Conservation (phyloP, 2,329 filamentous ascomycete species). For the Camptophora hylomeconis region DNA sequence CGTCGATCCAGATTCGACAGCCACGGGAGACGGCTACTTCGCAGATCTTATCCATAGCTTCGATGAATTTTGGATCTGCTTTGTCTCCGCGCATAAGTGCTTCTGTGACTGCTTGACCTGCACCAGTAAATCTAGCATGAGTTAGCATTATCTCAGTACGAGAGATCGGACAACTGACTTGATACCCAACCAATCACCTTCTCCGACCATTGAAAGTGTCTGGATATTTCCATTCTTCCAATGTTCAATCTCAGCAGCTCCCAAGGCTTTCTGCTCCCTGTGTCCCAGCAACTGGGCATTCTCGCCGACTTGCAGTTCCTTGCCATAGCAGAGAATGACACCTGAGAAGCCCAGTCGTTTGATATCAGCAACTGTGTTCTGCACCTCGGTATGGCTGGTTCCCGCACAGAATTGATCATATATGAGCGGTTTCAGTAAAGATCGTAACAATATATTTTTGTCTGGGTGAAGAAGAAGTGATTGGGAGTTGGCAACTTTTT, state of each 20-base stretch:
- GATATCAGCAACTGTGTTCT: slow-evolving; percentile 31
- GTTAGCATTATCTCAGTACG: slow-evolving; percentile 2
- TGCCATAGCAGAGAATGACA: slow-evolving; percentile 41
- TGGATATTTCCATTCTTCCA: slow-evolving; percentile 42
- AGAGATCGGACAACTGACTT: slow-evolving; percentile 27
- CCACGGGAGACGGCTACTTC: slow-evolving; percentile 28
- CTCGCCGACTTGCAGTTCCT: slow-evolving; percentile 32
- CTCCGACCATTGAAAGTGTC: slow-evolving; percentile 38
- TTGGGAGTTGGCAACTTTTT: slow-evolving; percentile 31
- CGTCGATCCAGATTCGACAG: slow-evolving; percentile 38
- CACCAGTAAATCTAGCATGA: slow-evolving; percentile 32
- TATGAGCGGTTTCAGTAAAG: slow-evolving; percentile 33
- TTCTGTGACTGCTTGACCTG: slow-evolving; percentile 30
- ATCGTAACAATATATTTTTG: slow-evolving; percentile 32
- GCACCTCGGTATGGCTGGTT: slow-evolving; percentile 35
- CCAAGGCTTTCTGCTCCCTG: slow-evolving; percentile 20
- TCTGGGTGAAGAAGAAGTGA: slow-evolving; percentile 34
- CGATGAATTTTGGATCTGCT: slow-evolving; percentile 28
- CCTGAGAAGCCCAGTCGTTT: slow-evolving; percentile 39
- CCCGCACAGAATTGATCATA: slow-evolving; percentile 48
- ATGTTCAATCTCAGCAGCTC: slow-evolving; percentile 23
- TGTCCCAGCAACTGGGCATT: slow-evolving; percentile 20
- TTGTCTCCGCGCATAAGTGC: slow-evolving; percentile 26
- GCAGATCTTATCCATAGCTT: slow-evolving; percentile 32
- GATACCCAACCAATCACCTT: slow-evolving; percentile 39